Evolutionary conservation across 2,329 filamentous ascomycete species (phyloP).

Genomic region (Pleurostoma richardsiae): DNA sequence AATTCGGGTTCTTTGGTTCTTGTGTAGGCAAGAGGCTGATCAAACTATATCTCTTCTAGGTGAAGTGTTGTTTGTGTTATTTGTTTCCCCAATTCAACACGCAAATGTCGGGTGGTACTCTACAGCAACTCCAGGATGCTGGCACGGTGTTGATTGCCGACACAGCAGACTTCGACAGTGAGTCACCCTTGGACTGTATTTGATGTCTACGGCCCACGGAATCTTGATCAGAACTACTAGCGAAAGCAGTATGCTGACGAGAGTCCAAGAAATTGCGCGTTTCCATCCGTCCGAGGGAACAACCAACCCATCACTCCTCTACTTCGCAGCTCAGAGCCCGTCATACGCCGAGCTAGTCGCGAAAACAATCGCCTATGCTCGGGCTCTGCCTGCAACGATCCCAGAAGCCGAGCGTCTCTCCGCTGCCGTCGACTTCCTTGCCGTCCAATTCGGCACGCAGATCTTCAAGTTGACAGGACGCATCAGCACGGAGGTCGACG

Average conservation of each 20-base stretch:
- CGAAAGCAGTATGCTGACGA: not conserved
- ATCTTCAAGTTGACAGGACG: conserved; percentile 72
- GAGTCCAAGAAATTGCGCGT: conserved; percentile 61
- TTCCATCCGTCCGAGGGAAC: conserved; percentile 80
- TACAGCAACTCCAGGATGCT: conserved; percentile 8
- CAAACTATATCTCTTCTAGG: too few species aligned
- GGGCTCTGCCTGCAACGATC: conserved; percentile 33
- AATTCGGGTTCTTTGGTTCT: too few species aligned
- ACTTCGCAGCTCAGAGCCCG: conserved; percentile 70
- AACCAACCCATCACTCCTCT: conserved; percentile 74
- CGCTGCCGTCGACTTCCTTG: conserved; percentile 63
- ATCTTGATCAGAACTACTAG: too few species aligned
- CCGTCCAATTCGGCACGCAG: conserved; percentile 74
- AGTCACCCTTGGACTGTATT: not conserved
- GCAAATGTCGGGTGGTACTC: not conserved
- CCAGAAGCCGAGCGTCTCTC: conserved; percentile 62
- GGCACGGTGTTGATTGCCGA: conserved; percentile 7
- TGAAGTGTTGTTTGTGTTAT: too few species aligned
- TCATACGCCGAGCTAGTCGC: conserved; percentile 70
- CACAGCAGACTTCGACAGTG: conserved; percentile 6
- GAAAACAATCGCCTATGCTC: conserved; percentile 62
- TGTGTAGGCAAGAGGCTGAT: too few species aligned
- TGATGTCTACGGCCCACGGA: too few species aligned
- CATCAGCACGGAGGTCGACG: conserved; percentile 75
- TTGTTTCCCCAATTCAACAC: too few species aligned